Conservation (phyloP, 2,329 filamentous ascomycete species). For the Lachnum nothofagi region DNA sequence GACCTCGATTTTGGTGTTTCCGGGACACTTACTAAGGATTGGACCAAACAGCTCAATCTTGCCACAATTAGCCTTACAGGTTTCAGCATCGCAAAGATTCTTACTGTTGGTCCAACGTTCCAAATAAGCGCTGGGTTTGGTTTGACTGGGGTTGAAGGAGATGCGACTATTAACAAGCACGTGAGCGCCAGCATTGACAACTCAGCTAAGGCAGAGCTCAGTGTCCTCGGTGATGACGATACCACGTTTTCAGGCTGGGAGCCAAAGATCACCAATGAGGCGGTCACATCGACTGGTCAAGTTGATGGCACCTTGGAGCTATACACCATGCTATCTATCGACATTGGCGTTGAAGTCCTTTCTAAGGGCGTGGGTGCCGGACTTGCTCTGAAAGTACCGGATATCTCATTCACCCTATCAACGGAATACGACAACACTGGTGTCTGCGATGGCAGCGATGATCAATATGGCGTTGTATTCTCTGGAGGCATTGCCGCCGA, state of each 20-base stretch:
- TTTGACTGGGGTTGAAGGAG: conserved; percentile 1
- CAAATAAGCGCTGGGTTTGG: conserved; percentile 6
- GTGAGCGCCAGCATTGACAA: conserved; percentile 1
- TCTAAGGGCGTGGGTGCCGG: conserved; percentile 1
- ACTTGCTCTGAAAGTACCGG: conserved; percentile 3
- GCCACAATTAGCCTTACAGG: neutral
- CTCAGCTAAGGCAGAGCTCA: neutral
- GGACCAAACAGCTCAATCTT: neutral
- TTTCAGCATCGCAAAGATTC: neutral
- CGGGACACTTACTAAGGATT: neutral
- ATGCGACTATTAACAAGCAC: conserved; percentile 1
- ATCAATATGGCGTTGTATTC: conserved; percentile 6
- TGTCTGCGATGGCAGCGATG: conserved; percentile 4
- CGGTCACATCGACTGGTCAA: neutral
- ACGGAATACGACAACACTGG: conserved; percentile 4
- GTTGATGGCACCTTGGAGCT: conserved; percentile 2
- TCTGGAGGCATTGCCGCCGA: neutral
- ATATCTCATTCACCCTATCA: conserved; percentile 1
- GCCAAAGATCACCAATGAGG: conserved; percentile 1
- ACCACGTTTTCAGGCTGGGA: conserved; percentile 5
- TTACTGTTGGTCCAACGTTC: conserved; percentile 4
- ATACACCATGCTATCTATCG: neutral
- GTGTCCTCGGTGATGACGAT: neutral
- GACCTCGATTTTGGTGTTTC: conserved; percentile 2
- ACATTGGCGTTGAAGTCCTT: conserved; percentile 3